phyloP scores from a whole-genome alignment of 164 flowering plant species.

The Houttuynia cordata region DNA sequence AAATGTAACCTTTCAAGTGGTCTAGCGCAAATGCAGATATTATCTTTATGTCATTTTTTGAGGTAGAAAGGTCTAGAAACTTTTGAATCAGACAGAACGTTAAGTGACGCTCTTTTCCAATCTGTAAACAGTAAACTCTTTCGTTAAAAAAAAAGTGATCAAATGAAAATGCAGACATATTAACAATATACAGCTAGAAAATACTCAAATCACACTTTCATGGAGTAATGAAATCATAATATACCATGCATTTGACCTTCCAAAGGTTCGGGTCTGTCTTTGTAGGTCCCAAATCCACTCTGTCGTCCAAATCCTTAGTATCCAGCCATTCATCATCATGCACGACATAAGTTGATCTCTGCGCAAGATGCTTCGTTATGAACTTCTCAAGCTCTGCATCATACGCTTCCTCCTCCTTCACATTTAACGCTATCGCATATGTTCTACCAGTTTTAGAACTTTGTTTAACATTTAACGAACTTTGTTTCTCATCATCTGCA shows the following conservation, averaged over 20 bases:
- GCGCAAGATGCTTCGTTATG: slow-evolving; percentile 46
- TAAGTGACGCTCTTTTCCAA: slow-evolving; percentile 72
- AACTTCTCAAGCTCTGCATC: slow-evolving; percentile 61
- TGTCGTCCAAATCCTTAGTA: slow-evolving; percentile 18
- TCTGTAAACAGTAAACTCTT: slow-evolving; percentile 25
- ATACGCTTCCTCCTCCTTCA: slow-evolving; percentile 63
- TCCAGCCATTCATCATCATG: slow-evolving; percentile 46
- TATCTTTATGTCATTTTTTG: slow-evolving; percentile 56
- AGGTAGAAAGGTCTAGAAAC: slow-evolving; percentile 42
- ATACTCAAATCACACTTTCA: background rate
- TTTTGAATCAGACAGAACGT: slow-evolving; percentile 91
- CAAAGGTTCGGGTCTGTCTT: slow-evolving; percentile 49
- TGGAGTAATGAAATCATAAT: background rate
- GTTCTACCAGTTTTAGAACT: slow-evolving; percentile 25
- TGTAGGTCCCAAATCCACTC: slow-evolving; percentile 16
- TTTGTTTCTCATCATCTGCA: slow-evolving; percentile 22
- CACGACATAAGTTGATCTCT: slow-evolving; percentile 30
- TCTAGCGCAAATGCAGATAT: slow-evolving; percentile 74
- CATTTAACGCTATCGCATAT: slow-evolving; percentile 29
- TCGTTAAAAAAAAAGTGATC: background rate
- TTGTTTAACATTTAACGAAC: slow-evolving; percentile 11
- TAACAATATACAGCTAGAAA: background rate
- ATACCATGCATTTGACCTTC: slow-evolving; percentile 83
- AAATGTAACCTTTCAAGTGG: slow-evolving; percentile 66
- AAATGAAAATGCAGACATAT: background rate